phyloP scores from a whole-genome alignment of 495 filamentous ascomycete species.

The Neurospora sp. region DNA sequence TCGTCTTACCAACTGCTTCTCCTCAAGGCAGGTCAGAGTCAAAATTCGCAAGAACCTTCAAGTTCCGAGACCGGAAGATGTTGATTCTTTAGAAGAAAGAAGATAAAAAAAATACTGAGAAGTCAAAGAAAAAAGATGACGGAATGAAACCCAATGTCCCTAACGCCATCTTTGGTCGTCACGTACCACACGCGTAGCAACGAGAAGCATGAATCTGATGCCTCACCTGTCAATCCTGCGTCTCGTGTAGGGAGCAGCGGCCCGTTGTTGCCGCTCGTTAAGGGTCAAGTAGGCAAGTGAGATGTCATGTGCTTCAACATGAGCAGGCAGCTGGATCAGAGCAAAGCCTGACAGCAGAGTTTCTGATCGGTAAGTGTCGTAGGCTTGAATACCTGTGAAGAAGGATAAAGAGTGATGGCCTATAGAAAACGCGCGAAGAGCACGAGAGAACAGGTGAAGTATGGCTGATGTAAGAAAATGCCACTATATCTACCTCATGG shows the following conservation, averaged over 20 bases:
- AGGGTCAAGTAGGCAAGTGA: not conserved
- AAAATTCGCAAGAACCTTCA: not conserved
- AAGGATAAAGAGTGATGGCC: not conserved
- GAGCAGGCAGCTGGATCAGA: not conserved
- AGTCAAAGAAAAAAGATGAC: not conserved
- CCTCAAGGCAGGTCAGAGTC: not conserved
- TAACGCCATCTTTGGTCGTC: not conserved
- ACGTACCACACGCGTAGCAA: not conserved
- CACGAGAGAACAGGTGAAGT: not conserved
- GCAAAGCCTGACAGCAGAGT: not conserved
- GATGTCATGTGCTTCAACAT: not conserved
- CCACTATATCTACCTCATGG: not conserved
- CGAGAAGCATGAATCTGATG: not conserved
- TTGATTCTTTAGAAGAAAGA: not conserved
- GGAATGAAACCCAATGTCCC: not conserved
- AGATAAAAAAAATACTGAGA: not conserved
- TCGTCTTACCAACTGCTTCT: not conserved
- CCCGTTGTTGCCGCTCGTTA: not conserved
- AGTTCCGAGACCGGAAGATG: not conserved
- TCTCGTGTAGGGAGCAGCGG: not conserved
- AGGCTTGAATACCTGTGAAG: not conserved
- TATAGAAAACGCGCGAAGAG: not conserved
- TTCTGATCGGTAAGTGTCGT: not conserved
- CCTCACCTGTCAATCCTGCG: not conserved
- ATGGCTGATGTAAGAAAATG: not conserved